phyloP scores from a whole-genome alignment of 2,329 filamentous ascomycete genomes.

The Decorospora gaudefroyi region DNA sequence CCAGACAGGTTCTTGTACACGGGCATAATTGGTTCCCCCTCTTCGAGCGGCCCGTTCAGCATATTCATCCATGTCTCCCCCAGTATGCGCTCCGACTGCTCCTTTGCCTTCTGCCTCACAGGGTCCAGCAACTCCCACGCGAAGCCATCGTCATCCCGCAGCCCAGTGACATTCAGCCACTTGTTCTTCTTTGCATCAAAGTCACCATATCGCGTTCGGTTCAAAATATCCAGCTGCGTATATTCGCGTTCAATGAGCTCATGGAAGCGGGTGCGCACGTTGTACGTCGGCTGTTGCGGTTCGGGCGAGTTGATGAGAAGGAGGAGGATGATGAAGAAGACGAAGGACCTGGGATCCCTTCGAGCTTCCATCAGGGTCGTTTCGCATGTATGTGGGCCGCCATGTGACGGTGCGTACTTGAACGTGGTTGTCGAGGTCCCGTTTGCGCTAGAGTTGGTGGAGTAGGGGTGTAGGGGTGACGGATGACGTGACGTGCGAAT shows the following conservation, averaged over 20 bases:
- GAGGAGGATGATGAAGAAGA: constrained; percentile 46
- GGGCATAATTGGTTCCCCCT: constrained; percentile 52
- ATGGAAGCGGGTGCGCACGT: constrained; percentile 46
- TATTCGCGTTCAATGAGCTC: constrained; percentile 58
- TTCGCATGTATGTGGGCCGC: constrained; percentile 28
- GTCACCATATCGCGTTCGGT: constrained; percentile 51
- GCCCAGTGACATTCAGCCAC: constrained; percentile 69
- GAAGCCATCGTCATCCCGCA: constrained; percentile 73
- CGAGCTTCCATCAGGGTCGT: constrained; percentile 45
- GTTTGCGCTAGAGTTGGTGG: too few relatives aligned
- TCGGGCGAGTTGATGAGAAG: constrained; percentile 48
- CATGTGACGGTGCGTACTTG: constrained; percentile 26
- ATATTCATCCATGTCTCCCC: constrained; percentile 41
- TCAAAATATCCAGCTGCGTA: constrained; percentile 53
- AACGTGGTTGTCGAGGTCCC: constrained; percentile 1
- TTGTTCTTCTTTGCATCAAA: constrained; percentile 53
- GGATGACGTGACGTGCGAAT: constrained; percentile 6
- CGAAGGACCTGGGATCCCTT: constrained; percentile 44
- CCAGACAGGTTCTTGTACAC: constrained; percentile 82
- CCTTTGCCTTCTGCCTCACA: constrained; percentile 68
- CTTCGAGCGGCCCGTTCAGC: constrained; percentile 45
- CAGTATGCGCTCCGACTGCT: constrained; percentile 55
- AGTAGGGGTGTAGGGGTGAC: constrained; percentile 1
- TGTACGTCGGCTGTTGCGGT: constrained; percentile 41
- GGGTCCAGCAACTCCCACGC: constrained; percentile 73